Base-by-base conservation (phyloP, 2,329 filamentous ascomycete genomes). In the Fusarium xylarioides region DNA sequence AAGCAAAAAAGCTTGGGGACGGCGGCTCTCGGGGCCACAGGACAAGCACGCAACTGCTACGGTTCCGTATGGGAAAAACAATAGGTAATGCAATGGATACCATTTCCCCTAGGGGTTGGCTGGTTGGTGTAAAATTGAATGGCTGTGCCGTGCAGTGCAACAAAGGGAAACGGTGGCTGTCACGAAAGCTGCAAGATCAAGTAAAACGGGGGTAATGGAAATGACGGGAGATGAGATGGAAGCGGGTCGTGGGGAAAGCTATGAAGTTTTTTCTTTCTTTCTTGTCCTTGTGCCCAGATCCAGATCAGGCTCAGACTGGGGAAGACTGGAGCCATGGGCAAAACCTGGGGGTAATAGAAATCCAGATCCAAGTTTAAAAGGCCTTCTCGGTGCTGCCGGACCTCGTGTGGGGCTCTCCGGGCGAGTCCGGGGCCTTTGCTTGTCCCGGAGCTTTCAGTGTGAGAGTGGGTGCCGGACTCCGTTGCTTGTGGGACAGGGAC, bases 311-410 rank as follows among this genome's bases (percentile, higher is more conserved):
- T 65, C 65, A 64, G 61, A 66, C 60, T 69, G 71, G 73, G 66
- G 75, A 60, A 68, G 56, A 66, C 56, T 74, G 71, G 71, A 72
- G 71, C 57, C 59, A 37, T 47, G 44, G 63, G 67, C 42, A 57
- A 73, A 81, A 81, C 64, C 78, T 81, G 79, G 79, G 80, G 79
- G 80, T 81, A 81, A 81, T 81, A 70, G 76, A 81, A 81, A 81
- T 72, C 49, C 66, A 69, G 66, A 69, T 69, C 59, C 66, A 69
- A 65, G 66, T 43, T 60, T 74, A 38, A 66, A 68, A 68, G 32
- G n/a, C 43, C 21, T 49, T 60, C 38, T 78, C 76, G 76, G 76
- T 50, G 66, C 63, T 52, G 50, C 76, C 76, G 76, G 74, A 43
- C 69, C 59, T 76, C 73, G 61, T 71, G 74, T 78, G 76, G 76